Evolutionary conservation across 306 rosid species (phyloP).

Genomic region (Senna siamea): DNA sequence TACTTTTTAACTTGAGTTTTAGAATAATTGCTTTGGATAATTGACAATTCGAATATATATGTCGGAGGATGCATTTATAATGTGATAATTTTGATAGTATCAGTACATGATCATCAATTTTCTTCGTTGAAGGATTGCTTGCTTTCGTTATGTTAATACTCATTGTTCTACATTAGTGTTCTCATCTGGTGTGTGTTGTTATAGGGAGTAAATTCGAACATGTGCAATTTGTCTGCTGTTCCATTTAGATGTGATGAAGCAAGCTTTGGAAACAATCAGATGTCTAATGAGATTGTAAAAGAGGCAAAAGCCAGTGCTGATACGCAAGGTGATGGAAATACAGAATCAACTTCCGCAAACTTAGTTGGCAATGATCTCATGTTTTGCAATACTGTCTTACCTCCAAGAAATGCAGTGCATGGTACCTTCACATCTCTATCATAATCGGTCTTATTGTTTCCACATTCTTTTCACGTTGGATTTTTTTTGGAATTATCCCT

Average conservation of each 20-base stretch:
- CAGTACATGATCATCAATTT: not conserved
- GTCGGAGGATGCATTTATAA: not conserved
- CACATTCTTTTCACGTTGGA: not conserved
- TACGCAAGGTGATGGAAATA: constrained; percentile 31
- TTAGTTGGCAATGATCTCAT: constrained; percentile 31
- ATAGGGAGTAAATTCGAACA: constrained; percentile 37
- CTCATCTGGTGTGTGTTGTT: constrained; percentile 31
- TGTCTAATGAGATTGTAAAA: constrained; percentile 7
- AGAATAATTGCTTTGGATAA: not conserved
- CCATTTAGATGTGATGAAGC: constrained; percentile 22
- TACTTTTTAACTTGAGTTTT: not conserved
- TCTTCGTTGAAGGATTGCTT: not conserved
- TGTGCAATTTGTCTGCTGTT: constrained; percentile 34
- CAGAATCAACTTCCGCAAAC: constrained; percentile 33
- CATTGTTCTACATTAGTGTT: not conserved
- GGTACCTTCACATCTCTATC: constrained; percentile 43
- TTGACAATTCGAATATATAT: not conserved
- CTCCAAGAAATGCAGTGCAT: constrained; percentile 31
- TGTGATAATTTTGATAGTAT: constrained; percentile 1
- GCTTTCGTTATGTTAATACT: not conserved
- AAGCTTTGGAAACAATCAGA: constrained; percentile 37
- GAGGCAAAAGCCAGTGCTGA: constrained; percentile 30
- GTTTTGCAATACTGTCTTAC: constrained; percentile 33
- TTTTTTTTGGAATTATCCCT: not conserved
- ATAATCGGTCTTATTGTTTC: not conserved